These are phyloP conservation scores for Citropsis articulata DNA, from an alignment of 345 rosid genomes.

Conservation along the genomic window DNA sequence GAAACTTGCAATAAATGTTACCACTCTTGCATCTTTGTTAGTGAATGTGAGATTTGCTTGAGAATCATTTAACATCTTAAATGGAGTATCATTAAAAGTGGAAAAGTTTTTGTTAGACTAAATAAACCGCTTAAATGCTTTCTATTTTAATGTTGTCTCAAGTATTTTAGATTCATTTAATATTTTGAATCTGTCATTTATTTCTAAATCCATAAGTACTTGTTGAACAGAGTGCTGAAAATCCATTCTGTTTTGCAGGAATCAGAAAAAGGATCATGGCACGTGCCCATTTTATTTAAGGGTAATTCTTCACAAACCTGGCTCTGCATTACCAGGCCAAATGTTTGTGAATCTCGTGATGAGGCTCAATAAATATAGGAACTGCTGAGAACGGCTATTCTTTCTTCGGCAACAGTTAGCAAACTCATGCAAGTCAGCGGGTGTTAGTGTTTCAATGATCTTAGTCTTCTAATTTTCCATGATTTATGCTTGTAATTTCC, in stretches of 20 bases:
- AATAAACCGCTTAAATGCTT: neutral
- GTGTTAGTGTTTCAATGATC: no score
- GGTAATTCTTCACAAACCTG: constrained; percentile 37
- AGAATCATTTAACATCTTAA: neutral
- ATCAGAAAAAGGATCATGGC: constrained; percentile 90
- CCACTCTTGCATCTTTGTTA: neutral
- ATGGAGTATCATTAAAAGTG: neutral
- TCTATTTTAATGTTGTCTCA: neutral
- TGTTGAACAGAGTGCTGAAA: neutral
- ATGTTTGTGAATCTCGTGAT: constrained; percentile 13
- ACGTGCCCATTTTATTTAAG: constrained; percentile 49
- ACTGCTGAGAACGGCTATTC: constrained; percentile 19
- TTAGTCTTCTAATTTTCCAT: no score
- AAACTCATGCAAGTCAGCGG: constrained; percentile 9
- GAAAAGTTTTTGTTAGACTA: neutral
- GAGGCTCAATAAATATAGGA: constrained; percentile 16
- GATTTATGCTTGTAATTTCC: no score
- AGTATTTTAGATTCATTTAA: neutral
- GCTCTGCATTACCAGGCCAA: constrained; percentile 60
- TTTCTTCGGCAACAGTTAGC: neutral
- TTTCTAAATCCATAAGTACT: neutral
- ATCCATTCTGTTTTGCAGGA: constrained; percentile 43
- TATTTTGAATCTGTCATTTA: neutral
- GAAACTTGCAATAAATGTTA: neutral
- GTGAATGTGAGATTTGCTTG: neutral